Evolutionary conservation across 768 basidiomycete genomes (phyloP).

Genomic region (Phlegmacium glaucopus): DNA sequence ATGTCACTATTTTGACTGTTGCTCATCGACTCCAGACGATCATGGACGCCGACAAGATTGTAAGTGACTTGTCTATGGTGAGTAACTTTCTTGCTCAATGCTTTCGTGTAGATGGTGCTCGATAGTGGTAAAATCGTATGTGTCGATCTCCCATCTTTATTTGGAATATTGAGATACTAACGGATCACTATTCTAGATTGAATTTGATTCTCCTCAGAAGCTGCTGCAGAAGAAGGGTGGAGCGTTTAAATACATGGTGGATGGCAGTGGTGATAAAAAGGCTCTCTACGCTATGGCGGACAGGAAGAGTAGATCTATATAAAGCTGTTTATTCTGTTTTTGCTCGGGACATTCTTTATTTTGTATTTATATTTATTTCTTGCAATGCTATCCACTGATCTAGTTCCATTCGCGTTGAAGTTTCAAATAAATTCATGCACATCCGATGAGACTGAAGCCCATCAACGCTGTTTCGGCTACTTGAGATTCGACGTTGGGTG

Average conservation of each 20-base stretch:
- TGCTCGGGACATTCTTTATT: background rate
- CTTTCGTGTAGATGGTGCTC: conserved; percentile 37
- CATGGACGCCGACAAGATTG: conserved; percentile 57
- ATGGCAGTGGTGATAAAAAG: conserved; percentile 53
- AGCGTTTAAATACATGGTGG: conserved; percentile 49
- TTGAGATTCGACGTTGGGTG: conserved; percentile 33
- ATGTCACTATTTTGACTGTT: conserved; percentile 59
- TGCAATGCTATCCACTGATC: no score
- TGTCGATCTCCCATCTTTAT: background rate
- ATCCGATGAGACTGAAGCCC: no score
- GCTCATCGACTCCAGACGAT: conserved; percentile 68
- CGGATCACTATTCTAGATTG: conserved; percentile 26
- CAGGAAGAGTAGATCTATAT: background rate
- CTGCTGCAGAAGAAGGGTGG: conserved; percentile 53
- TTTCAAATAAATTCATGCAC: no score
- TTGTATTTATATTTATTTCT: conserved; percentile 6
- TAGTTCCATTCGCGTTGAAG: no score
- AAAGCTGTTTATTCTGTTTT: background rate
- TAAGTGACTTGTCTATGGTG: conserved; percentile 18
- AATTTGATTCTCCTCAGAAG: conserved; percentile 49
- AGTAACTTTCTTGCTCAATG: background rate
- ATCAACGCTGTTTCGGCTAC: conserved; percentile 24
- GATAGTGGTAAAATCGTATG: conserved; percentile 40
- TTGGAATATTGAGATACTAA: background rate
- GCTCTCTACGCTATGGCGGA: conserved; percentile 42